Conservation (phyloP, 2,329 filamentous ascomycete genomes). For the Trichoderma asperellum region DNA sequence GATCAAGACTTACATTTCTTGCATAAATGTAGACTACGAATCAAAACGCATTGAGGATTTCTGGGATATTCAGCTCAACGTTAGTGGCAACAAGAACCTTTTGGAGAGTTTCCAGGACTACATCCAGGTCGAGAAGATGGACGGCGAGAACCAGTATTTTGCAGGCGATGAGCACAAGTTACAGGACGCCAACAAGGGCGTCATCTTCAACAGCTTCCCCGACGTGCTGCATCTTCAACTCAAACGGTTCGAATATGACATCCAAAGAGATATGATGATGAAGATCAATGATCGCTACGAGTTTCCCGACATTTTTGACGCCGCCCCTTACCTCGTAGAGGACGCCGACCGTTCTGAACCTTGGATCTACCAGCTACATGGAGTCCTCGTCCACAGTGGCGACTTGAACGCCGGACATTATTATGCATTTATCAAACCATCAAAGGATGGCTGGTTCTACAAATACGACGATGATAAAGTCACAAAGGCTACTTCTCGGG, state of each 20-base stretch:
- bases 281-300: slow-evolving; percentile 96
- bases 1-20: slow-evolving; percentile 98
- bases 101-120: slow-evolving; percentile 97
- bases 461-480: slow-evolving; percentile 97
- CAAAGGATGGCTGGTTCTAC: slow-evolving; percentile 92
- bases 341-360: slow-evolving; percentile 85
- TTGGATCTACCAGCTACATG: slow-evolving; percentile 91
- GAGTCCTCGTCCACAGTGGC: slow-evolving; percentile 93
- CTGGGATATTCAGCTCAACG: slow-evolving; percentile 98
- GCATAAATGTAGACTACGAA: slow-evolving; percentile 98
- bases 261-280: slow-evolving; percentile 96
- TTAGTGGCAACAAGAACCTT: slow-evolving; percentile 88
- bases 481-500: slow-evolving; percentile 87
- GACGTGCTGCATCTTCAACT: slow-evolving; percentile 93
- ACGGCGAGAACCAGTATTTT: slow-evolving; percentile 98
- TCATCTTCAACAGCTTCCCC: slow-evolving; percentile 95
- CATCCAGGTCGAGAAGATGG: slow-evolving; percentile 92
- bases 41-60: slow-evolving; percentile 95
- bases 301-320: slow-evolving; percentile 83
- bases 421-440: slow-evolving; percentile 94
- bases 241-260: slow-evolving; percentile 97
- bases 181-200: slow-evolving; percentile 96
- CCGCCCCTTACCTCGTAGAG: slow-evolving; percentile 82
- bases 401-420: slow-evolving; percentile 98
- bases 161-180: slow-evolving; percentile 87